Evolutionary conservation across 2,329 filamentous ascomycete species (phyloP).

Genomic region (Hansfordia pulvinata): DNA sequence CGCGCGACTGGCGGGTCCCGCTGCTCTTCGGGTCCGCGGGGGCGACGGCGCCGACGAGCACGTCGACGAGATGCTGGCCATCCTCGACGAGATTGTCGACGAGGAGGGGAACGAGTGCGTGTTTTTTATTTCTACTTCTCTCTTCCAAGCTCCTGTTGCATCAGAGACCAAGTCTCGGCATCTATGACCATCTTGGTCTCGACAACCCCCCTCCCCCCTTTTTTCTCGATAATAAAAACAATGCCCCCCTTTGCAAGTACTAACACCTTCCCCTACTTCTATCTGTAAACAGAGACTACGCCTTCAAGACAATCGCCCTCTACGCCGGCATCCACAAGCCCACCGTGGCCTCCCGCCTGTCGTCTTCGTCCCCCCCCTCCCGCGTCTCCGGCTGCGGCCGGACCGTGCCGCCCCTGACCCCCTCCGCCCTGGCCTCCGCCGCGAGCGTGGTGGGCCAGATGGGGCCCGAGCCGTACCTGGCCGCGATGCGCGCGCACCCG

Average conservation of each 20-base stretch:
- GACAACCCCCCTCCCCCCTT: no score
- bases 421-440: constrained; percentile 21
- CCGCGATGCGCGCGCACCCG: constrained; percentile 14
- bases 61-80: constrained; percentile 22
- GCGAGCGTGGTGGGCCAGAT: constrained; percentile 26
- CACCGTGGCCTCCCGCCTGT: constrained; percentile 15
- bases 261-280: no score
- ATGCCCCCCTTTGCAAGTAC: neutral
- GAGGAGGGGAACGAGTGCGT: constrained; percentile 11
- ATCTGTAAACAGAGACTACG: constrained; percentile 9
- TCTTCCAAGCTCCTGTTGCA: no score
- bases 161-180: no score
- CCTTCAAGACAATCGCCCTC: constrained; percentile 21
- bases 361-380: constrained; percentile 9
- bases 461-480: constrained; percentile 26
- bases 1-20: constrained; percentile 18
- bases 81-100: constrained; percentile 21
- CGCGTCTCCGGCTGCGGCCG: constrained; percentile 22
- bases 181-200: no score
- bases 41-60: constrained; percentile 32
- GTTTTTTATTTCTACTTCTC: neutral
- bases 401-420: constrained; percentile 23
- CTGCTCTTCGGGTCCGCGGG: constrained; percentile 29
- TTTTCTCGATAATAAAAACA: no score
- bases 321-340: constrained; percentile 23